Evolutionary conservation across 2,329 filamentous ascomycete genomes (phyloP).

Genomic region (Ophiostoma himal-ulmi): DNA sequence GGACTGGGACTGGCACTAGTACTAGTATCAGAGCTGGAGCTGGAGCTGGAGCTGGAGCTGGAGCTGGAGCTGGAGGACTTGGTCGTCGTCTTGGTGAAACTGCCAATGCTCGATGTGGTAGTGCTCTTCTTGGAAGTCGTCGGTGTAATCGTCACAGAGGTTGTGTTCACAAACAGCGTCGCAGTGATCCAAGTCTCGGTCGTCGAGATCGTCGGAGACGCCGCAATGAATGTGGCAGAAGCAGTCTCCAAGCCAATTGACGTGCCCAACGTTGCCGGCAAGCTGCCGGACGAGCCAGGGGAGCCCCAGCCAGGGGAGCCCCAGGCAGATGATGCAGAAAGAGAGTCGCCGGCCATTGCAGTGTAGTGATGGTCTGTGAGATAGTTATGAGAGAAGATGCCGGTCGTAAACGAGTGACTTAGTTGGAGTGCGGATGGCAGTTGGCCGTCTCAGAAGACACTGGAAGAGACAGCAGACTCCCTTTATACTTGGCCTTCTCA

Average conservation of each 20-base stretch:
- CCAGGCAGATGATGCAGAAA: neutral
- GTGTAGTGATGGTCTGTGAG: neutral
- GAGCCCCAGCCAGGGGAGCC: neutral
- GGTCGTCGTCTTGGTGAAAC: conserved; percentile 8
- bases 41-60: too few species aligned
- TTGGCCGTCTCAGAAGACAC: neutral
- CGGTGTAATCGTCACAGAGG: neutral
- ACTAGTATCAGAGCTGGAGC: too few species aligned
- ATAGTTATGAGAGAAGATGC: neutral
- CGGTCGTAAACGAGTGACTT: neutral
- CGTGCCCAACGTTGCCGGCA: neutral
- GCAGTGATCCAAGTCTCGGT: neutral
- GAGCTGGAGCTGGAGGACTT: conserved; percentile 4
- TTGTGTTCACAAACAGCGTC: conserved; percentile 11
- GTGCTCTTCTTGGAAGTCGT: conserved; percentile 7
- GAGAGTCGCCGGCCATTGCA: neutral
- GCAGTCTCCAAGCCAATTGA: neutral
- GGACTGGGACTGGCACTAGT: too few species aligned
- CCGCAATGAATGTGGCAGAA: neutral
- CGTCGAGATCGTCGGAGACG: neutral
- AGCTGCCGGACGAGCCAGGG: neutral
- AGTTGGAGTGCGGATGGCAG: neutral
- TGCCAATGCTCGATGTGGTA: neutral
- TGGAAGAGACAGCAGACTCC: neutral
- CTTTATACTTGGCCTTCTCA: neutral